phyloP scores from a whole-genome alignment of 768 basidiomycete genomes.

The Chiua virens region DNA sequence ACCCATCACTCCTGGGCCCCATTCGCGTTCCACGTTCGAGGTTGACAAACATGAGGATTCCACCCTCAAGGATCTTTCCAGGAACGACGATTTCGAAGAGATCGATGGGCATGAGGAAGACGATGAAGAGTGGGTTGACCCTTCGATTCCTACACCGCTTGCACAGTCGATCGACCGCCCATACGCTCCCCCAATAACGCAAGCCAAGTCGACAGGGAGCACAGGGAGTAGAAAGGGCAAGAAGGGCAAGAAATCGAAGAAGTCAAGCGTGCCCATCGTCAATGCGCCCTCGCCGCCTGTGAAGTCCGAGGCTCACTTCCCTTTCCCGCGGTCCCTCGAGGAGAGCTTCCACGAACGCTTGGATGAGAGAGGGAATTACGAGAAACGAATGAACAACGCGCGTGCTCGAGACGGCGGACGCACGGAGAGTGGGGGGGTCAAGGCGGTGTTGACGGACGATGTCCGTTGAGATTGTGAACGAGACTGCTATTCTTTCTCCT shows the following conservation, averaged over 20 bases:
- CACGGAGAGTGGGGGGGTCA: constrained; percentile 86
- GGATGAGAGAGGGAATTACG: constrained; percentile 32
- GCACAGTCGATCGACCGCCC: constrained; percentile 23
- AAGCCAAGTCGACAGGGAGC: constrained; percentile 28
- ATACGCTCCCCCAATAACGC: constrained; percentile 28
- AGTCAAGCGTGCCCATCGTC: constrained; percentile 39
- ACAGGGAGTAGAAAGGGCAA: constrained; percentile 25
- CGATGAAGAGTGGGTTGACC: constrained; percentile 68
- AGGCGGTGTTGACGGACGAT: constrained; percentile 59
- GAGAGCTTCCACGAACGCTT: constrained; percentile 33
- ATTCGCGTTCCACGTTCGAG: no score
- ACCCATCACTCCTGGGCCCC: constrained; percentile 70
- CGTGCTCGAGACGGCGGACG: constrained; percentile 78
- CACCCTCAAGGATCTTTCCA: constrained; percentile 25
- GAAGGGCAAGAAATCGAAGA: constrained; percentile 39
- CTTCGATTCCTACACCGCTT: constrained; percentile 47
- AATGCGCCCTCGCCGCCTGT: constrained; percentile 34
- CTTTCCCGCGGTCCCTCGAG: constrained; percentile 59
- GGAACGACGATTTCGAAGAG: constrained; percentile 29
- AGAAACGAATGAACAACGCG: constrained; percentile 66
- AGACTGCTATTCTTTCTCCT: constrained; percentile 8
- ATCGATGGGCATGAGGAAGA: constrained; percentile 33
- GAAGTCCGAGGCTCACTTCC: constrained; percentile 46
- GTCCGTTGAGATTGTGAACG: constrained; percentile 17
- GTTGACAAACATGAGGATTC: constrained; percentile 20